phyloP scores from a whole-genome alignment of 192 early-diverging fungal species.

The Linnemannia hyalina region DNA sequence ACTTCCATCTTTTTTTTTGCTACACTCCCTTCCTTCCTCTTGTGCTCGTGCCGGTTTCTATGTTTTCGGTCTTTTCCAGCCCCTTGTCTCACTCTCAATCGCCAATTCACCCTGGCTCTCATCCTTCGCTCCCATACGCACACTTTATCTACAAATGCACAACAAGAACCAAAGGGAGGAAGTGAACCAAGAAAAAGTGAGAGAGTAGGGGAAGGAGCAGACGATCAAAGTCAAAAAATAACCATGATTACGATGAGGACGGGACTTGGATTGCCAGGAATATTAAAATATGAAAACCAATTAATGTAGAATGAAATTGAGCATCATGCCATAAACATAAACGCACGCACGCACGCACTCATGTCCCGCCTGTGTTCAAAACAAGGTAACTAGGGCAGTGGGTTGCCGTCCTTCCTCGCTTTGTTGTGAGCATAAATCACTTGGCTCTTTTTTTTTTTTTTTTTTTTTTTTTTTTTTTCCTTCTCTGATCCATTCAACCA shows the following conservation, averaged over 20 bases:
- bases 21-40: no score
- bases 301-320: not conserved
- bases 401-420: not conserved
- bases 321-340: not conserved
- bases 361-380: not conserved
- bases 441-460: not conserved
- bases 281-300: not conserved
- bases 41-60: no score
- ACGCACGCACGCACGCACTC: not conserved
- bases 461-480: not conserved
- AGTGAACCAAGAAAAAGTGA: no score
- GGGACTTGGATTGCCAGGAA: not conserved
- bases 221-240: not conserved
- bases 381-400: not conserved
- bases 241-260: not conserved
- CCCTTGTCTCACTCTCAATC: constrained; percentile 1
- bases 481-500: not conserved
- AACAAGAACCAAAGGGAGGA: no score
- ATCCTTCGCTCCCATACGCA: not conserved
- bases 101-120: not conserved
- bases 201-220: no score
- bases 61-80: no score
- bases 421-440: not conserved
- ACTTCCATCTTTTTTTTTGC: no score
- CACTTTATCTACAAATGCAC: not conserved